A percentile compares a stretch with the other conserved stretches of the same genome.
These are phyloP conservation scores for Gonapodya prolifera DNA, from an alignment of 192 early-diverging fungal genomes.

Conservation along the genomic window DNA sequence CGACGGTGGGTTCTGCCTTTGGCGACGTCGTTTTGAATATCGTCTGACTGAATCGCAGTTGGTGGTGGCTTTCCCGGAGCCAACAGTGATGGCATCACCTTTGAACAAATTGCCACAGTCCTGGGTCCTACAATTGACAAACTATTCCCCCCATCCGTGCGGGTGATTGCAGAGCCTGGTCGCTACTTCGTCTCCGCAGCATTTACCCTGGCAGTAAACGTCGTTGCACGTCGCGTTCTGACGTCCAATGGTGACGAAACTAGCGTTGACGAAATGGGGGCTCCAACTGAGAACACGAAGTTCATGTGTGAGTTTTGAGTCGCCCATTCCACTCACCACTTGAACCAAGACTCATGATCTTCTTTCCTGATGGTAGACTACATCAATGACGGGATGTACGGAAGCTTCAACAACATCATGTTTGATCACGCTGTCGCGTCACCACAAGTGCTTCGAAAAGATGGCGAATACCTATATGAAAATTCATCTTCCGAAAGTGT, in stretches of 20 bases:
- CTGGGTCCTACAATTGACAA: constrained; percentile 66
- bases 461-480: constrained; percentile 24
- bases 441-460: constrained; percentile 51
- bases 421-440: constrained; percentile 82
- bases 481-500: not conserved
- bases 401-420: constrained; percentile 94
- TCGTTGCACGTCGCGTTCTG: constrained; percentile 78
- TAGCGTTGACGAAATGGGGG: not conserved
- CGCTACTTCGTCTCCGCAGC: constrained; percentile 91
- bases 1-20: constrained; percentile 22
- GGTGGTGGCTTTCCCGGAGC: constrained; percentile 95
- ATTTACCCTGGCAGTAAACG: constrained; percentile 85
- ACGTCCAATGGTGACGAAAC: constrained; percentile 7
- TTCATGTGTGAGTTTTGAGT: constrained; percentile 43
- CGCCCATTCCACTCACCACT: too few relatives aligned
- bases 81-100: constrained; percentile 61
- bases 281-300: constrained; percentile 22
- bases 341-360: too few relatives aligned
- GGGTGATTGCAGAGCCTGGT: constrained; percentile 96
- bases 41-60: too few relatives aligned
- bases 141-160: constrained; percentile 63
- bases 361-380: constrained; percentile 40
- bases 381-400: constrained; percentile 98
- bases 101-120: constrained; percentile 66
- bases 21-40: constrained; percentile 2